Evolutionary conservation across 2,329 filamentous ascomycete genomes (phyloP).

Genomic region (Pseudonectria foliicola): DNA sequence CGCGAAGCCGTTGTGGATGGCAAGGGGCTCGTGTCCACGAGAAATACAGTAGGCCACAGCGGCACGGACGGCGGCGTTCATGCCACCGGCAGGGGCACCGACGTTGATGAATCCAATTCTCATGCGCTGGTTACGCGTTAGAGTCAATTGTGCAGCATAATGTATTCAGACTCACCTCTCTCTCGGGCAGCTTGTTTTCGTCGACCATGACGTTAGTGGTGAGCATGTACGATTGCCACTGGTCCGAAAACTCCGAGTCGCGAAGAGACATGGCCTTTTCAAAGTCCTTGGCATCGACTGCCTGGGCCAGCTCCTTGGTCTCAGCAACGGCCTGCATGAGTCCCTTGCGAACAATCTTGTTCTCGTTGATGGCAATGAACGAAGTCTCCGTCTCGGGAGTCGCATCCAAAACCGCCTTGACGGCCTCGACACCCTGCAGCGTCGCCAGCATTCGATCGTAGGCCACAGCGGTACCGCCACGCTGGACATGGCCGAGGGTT

Average conservation of each 20-base stretch:
- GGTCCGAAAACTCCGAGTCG: constrained; percentile 89
- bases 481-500: constrained; percentile 93
- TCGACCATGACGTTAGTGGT: constrained; percentile 78
- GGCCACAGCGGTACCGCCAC: constrained; percentile 84
- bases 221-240: constrained; percentile 83
- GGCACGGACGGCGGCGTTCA: constrained; percentile 93
- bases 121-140: constrained; percentile 58
- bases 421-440: constrained; percentile 87
- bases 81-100: constrained; percentile 90
- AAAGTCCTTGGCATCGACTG: constrained; percentile 81
- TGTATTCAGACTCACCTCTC: constrained; percentile 49
- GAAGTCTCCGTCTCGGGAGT: constrained; percentile 85
- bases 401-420: constrained; percentile 83
- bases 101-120: constrained; percentile 94
- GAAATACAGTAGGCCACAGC: constrained; percentile 89
- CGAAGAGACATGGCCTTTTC: constrained; percentile 79
- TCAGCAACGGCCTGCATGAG: constrained; percentile 82
- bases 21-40: constrained; percentile 85
- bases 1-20: constrained; percentile 94
- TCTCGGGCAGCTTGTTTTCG: constrained; percentile 55
- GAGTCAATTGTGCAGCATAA: constrained; percentile 5
- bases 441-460: constrained; percentile 93
- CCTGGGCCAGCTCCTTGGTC: constrained; percentile 76
- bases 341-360: constrained; percentile 89
- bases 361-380: constrained; percentile 94